These are phyloP conservation scores for Hypoxylon sp. DNA, from an alignment of 2,329 filamentous ascomycete genomes.

Conservation along the genomic window DNA sequence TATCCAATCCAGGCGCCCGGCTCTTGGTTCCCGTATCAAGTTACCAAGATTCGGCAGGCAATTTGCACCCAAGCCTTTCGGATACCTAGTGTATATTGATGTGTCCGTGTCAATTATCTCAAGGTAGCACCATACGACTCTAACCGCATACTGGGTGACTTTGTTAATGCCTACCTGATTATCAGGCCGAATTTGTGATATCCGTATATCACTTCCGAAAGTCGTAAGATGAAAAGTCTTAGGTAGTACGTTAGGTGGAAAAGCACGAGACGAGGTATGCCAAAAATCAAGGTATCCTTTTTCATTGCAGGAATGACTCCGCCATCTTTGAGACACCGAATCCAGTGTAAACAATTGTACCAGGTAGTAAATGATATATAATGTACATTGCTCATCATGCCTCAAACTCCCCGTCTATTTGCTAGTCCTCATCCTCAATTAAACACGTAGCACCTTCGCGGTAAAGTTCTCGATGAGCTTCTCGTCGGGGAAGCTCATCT, in stretches of 20 bases:
- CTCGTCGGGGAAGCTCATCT: slow-evolving; percentile 95
- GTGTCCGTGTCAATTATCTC: neutral
- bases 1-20: slow-evolving; percentile 25
- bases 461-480: slow-evolving; percentile 87
- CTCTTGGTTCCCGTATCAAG: slow-evolving; percentile 9
- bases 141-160: neutral
- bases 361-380: slow-evolving; percentile 41
- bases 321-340: slow-evolving; percentile 41
- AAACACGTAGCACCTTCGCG: slow-evolving; percentile 80
- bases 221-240: neutral
- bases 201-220: neutral
- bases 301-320: slow-evolving; percentile 32
- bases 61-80: slow-evolving; percentile 2
- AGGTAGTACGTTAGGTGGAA: neutral
- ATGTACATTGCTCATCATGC: slow-evolving; percentile 43
- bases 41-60: slow-evolving; percentile 2
- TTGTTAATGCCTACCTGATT: neutral
- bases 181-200: neutral
- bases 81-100: slow-evolving; percentile 1
- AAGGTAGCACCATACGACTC: slow-evolving; percentile 13
- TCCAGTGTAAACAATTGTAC: slow-evolving; percentile 26
- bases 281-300: slow-evolving; percentile 32
- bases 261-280: slow-evolving; percentile 11
- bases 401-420: slow-evolving; percentile 32
- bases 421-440: slow-evolving; percentile 28